Percentiles rank a stretch among this genome's conserved stretches.
phyloP scores from a whole-genome alignment of 345 rosid genomes.

The Lumnitzera racemosa region DNA sequence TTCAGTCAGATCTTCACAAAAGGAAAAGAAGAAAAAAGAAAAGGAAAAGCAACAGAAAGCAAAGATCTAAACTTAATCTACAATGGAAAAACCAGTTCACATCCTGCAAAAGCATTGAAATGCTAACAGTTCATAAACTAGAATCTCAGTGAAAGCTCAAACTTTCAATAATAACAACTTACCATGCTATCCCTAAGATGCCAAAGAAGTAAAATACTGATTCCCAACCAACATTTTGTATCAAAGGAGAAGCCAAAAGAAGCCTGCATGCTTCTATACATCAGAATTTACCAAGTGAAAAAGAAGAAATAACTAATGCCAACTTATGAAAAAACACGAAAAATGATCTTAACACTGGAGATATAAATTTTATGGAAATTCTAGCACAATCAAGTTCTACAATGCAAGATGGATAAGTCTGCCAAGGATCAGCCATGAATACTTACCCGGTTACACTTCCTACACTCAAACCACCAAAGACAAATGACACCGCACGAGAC shows the following conservation, averaged over 20 bases:
- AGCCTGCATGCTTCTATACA: constrained; percentile 44
- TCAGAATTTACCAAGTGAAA: constrained; percentile 12
- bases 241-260: constrained; percentile 87
- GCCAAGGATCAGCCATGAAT: constrained; percentile 6
- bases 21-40: neutral
- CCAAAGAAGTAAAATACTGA: constrained; percentile 82
- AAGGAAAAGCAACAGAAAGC: neutral
- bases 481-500: constrained; percentile 87
- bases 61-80: neutral
- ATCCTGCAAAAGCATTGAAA: neutral
- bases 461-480: constrained; percentile 84
- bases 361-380: too few species aligned
- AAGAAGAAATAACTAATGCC: neutral
- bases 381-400: too few species aligned
- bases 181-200: constrained; percentile 76
- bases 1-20: constrained; percentile 8
- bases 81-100: too few species aligned
- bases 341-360: neutral
- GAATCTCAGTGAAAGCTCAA: too few species aligned
- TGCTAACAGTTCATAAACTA: neutral
- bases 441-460: constrained; percentile 92
- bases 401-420: neutral
- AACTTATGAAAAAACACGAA: neutral
- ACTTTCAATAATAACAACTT: constrained; percentile 14
- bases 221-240: constrained; percentile 85